Base-by-base conservation (phyloP, 2,329 filamentous ascomycete species). In the Fusarium sp. region DNA sequence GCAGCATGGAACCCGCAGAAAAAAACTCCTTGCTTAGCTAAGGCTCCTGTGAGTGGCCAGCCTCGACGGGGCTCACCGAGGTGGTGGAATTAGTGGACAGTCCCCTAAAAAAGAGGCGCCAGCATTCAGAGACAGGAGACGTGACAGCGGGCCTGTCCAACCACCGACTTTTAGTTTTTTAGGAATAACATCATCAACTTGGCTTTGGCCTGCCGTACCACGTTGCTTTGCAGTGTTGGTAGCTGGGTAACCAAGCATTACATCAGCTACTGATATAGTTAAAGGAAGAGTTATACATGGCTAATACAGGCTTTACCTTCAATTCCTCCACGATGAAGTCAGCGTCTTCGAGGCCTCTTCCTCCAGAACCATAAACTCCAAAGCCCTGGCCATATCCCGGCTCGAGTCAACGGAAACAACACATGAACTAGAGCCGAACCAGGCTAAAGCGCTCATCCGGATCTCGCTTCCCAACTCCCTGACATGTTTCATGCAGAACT, bases 1-100 rank as follows among this genome's bases (percentile, higher is more conserved):
- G 65, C 67, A 68, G 62, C 56, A 63, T 74, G 60, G 70, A 71
- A 68, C 63, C 35, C 54, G 47, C 59, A 20, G 35, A 61, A 65
- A 37, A 37, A 63, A 54, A 28, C 20, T 56, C 49, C 20, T 19
- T 70, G 67, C 62, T 70, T 70, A 70, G 63, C 33, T 70, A 70
- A 70, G 67, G 49, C 1, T n/a, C 3, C 0, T 45, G 4, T 64
- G 48, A 64, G 53, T 67, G 62, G 67, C 6, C 20, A 17, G 13
- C 6, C 10, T 17, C 8, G 22, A 41, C 32, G 44, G 60, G 49
- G 22, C 51, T 57, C 66, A 57, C 66, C 66, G 56, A 54, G 45
- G 22, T 24, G 26, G 65, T 68, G 65, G 60, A 22, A 7, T 44
- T 35, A 39, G 51, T 46, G 41, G 53, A 60, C 28, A 17, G 35